These are phyloP conservation scores for Spathaspora sp. DNA, from an alignment of 805 yeast species.

Conservation along the genomic window DNA sequence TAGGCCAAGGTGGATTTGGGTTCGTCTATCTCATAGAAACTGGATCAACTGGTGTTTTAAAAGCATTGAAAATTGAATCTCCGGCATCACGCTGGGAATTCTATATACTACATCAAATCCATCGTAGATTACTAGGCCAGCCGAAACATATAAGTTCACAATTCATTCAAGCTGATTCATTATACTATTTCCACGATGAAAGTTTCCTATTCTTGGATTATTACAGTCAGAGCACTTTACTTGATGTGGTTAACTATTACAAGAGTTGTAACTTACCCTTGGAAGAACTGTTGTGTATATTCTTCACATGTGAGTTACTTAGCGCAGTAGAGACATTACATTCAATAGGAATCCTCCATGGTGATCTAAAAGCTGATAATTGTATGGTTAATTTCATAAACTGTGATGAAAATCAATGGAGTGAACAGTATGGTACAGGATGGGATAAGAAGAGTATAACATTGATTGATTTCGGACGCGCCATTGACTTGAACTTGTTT, in stretches of 20 bases:
- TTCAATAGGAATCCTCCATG: slow-evolving; percentile 65
- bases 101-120: slow-evolving; percentile 62
- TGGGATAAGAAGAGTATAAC: slow-evolving; percentile 56
- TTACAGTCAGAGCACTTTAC: slow-evolving; percentile 65
- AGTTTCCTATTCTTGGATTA: slow-evolving; percentile 65
- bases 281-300: slow-evolving; percentile 64
- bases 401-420: slow-evolving; percentile 7
- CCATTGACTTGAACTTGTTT: slow-evolving; percentile 65
- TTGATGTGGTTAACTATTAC: slow-evolving; percentile 60
- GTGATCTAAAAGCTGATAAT: slow-evolving; percentile 83
- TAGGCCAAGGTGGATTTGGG: slow-evolving; percentile 84
- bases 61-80: slow-evolving; percentile 70
- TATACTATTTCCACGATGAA: slow-evolving; percentile 62
- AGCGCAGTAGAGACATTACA: slow-evolving; percentile 62
- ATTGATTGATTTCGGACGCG: slow-evolving; percentile 78
- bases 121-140: slow-evolving; percentile 27
- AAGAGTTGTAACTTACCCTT: slow-evolving; percentile 21
- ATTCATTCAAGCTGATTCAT: slow-evolving; percentile 47
- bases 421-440: slow-evolving; percentile 34
- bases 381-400: slow-evolving; percentile 64
- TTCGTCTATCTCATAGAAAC: slow-evolving; percentile 69
- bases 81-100: slow-evolving; percentile 80
- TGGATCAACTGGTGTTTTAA: slow-evolving; percentile 43
- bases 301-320: slow-evolving; percentile 62
- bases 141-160: slow-evolving; percentile 16